Percentiles rank a stretch among this genome's conserved stretches.
phyloP scores from a whole-genome alignment of 257 asterid species.

The Nicotiana tabacum region DNA sequence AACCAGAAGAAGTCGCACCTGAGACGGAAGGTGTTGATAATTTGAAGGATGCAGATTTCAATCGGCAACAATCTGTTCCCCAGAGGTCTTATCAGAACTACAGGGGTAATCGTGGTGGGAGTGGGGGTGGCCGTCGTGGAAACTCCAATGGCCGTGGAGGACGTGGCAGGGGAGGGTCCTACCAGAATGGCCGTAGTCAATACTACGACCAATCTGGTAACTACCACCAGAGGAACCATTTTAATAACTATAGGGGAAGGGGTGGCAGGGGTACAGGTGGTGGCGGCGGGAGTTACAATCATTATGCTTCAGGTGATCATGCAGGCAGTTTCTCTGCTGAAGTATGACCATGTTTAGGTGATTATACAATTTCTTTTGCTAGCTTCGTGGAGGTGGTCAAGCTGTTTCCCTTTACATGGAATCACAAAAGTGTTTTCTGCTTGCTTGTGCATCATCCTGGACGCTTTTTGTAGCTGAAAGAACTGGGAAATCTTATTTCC shows the following conservation, averaged over 20 bases:
- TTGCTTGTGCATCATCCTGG: not conserved
- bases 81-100: conserved; percentile 42
- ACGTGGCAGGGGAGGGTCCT: conserved; percentile 53
- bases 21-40: conserved; percentile 37
- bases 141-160: conserved; percentile 62
- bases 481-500: not conserved
- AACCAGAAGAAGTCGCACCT: conserved; percentile 23
- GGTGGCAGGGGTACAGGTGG: conserved; percentile 62
- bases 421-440: not conserved
- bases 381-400: not conserved
- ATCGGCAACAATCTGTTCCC: conserved; percentile 41
- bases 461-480: not conserved
- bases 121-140: conserved; percentile 50
- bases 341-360: conserved; percentile 24
- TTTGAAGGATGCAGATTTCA: conserved; percentile 29
- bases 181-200: conserved; percentile 53
- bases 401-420: not conserved
- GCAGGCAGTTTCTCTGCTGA: conserved; percentile 36
- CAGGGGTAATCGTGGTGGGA: conserved; percentile 52
- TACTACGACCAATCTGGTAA: conserved; percentile 52
- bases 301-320: conserved; percentile 29
- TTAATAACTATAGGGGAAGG: conserved; percentile 51
- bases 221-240: conserved; percentile 43
- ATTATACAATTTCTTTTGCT: not conserved
- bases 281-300: conserved; percentile 39